Conservation (phyloP, 768 basidiomycete genomes). For the Kwoniella dendrophila region DNA sequence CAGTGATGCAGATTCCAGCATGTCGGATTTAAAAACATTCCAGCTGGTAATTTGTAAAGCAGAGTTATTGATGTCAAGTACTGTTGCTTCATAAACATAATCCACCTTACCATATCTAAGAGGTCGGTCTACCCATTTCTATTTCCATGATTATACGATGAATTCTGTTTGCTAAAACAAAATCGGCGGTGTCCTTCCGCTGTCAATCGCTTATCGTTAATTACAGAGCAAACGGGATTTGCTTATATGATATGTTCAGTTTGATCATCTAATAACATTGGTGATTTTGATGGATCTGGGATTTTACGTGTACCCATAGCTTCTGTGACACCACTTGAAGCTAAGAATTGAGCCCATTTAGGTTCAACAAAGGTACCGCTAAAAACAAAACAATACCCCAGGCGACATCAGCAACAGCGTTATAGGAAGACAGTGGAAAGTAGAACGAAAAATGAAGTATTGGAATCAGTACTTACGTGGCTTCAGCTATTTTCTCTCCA, state of each 20-base stretch:
- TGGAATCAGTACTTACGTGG: conserved; percentile 63
- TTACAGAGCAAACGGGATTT: no score
- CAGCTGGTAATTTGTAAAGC: no score
- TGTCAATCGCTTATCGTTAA: no score
- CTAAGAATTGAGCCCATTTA: conserved; percentile 76
- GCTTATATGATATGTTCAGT: conserved; percentile 27
- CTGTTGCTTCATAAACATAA: no score
- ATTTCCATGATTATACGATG: no score
- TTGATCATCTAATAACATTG: conserved; percentile 30
- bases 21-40: no score
- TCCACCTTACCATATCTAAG: no score
- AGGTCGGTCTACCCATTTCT: no score
- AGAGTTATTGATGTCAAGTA: no score
- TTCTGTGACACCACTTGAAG: conserved; percentile 64
- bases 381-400: background rate
- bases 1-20: no score
- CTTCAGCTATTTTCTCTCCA: conserved; percentile 81
- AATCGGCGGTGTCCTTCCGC: no score
- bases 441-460: background rate
- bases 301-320: conserved; percentile 66
- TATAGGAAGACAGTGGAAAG: background rate
- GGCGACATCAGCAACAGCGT: background rate
- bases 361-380: conserved; percentile 88
- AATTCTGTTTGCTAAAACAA: no score
- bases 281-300: conserved; percentile 26